These are phyloP conservation scores for Trichosporon sp. DNA, from an alignment of 1,284 basidiomycete genomes.

Conservation along the genomic window DNA sequence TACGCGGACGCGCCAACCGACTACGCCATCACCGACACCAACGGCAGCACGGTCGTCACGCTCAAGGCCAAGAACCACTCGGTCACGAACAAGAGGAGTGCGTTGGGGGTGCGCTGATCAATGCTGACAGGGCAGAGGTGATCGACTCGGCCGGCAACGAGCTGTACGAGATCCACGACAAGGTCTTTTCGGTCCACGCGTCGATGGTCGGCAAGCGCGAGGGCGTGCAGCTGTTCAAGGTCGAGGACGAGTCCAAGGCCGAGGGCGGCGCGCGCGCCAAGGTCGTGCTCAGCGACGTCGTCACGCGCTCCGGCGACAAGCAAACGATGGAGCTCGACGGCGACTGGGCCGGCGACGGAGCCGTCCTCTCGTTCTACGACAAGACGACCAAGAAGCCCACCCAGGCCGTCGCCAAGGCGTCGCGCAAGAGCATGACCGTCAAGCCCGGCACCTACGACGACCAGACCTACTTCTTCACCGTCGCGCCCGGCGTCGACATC, in stretches of 20 bases:
- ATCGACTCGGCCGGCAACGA: not conserved
- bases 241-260: conserved; percentile 2
- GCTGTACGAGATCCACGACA: conserved; percentile 1
- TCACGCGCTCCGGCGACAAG: not conserved
- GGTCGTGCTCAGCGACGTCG: not conserved
- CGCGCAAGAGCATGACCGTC: not conserved
- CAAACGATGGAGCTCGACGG: conserved; percentile 1
- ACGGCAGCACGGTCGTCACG: not conserved
- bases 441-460: not conserved
- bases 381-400: not conserved
- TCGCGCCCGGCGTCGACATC: conserved; percentile 50
- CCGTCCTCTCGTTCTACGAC: conserved; percentile 2
- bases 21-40: not conserved
- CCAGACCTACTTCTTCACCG: conserved; percentile 39
- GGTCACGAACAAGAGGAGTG: not conserved
- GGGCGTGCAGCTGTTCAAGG: not conserved
- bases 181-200: not conserved
- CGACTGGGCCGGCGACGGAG: conserved; percentile 1
- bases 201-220: not conserved
- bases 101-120: not conserved
- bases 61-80: conserved; percentile 1
- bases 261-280: not conserved
- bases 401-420: conserved; percentile 10
- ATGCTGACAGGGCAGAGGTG: not conserved
- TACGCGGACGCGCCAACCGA: not conserved